Evolutionary conservation across 169 alveolate genomes (phyloP).

Genomic region (Plasmodium vivax): DNA sequence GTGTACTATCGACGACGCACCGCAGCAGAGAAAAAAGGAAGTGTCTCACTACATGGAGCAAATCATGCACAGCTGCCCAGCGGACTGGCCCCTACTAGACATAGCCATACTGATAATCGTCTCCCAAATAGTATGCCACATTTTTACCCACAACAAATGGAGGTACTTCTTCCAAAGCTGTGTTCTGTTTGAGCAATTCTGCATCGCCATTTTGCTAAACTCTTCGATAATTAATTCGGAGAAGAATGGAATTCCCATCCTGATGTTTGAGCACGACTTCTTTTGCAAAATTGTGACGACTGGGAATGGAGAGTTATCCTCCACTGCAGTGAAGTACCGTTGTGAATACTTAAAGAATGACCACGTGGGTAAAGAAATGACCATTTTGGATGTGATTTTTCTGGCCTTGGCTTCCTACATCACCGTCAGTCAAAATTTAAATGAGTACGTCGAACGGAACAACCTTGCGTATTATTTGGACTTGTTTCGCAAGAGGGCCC

Average conservation of each 20-base stretch:
- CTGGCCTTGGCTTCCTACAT: constrained; percentile 59
- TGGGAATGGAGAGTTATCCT: background rate
- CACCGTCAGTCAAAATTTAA: constrained; percentile 45
- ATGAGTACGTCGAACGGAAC: constrained; percentile 23
- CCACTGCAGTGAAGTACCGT: constrained; percentile 3
- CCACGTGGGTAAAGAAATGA: constrained; percentile 48
- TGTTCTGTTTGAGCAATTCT: constrained; percentile 35
- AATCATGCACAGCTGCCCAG: constrained; percentile 25
- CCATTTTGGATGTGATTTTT: constrained; percentile 56
- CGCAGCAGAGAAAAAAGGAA: background rate
- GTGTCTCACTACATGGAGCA: constrained; percentile 57
- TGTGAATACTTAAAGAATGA: constrained; percentile 40
- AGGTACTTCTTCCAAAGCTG: constrained; percentile 15
- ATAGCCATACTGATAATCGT: constrained; percentile 52
- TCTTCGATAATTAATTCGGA: constrained; percentile 37
- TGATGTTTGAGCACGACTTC: constrained; percentile 68
- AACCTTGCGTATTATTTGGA: constrained; percentile 22
- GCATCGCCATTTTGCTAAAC: constrained; percentile 60
- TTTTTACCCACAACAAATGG: constrained; percentile 42
- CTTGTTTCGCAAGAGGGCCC: constrained; percentile 13
- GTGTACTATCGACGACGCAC: background rate
- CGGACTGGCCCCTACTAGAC: constrained; percentile 64
- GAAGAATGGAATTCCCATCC: constrained; percentile 22
- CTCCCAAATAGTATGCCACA: constrained; percentile 53
- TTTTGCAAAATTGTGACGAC: constrained; percentile 18